Evolutionary conservation across 2,329 filamentous ascomycete genomes (phyloP).

Genomic region (Bipolaris zeicola): DNA sequence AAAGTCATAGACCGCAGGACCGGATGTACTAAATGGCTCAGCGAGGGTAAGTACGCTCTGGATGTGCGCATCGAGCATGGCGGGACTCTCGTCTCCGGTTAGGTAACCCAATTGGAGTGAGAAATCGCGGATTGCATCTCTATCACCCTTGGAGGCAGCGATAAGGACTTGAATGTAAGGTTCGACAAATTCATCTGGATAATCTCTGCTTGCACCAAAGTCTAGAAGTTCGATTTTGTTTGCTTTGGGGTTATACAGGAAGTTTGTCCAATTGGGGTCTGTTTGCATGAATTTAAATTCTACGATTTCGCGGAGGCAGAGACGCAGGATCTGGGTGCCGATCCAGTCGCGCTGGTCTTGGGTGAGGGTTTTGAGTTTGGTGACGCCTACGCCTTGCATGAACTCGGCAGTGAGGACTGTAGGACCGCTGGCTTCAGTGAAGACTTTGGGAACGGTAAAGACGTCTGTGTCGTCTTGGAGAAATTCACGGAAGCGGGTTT

Average conservation of each 20-base stretch:
- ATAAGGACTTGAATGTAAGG: constrained; percentile 81
- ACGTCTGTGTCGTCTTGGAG: constrained; percentile 74
- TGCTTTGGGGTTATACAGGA: constrained; percentile 78
- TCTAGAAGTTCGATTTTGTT: constrained; percentile 87
- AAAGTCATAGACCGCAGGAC: constrained; percentile 90
- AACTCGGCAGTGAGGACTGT: constrained; percentile 93
- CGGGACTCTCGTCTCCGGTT: constrained; percentile 82
- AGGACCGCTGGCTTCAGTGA: constrained; percentile 77
- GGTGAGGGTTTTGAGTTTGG: constrained; percentile 73
- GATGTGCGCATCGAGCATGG: constrained; percentile 92
- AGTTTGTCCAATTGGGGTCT: constrained; percentile 99
- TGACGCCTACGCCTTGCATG: constrained; percentile 85
- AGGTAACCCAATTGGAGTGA: constrained; percentile 86
- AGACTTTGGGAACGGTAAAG: constrained; percentile 81
- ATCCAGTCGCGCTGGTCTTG: constrained; percentile 95
- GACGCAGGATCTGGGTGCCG: constrained; percentile 86
- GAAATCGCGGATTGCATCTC: constrained; percentile 65
- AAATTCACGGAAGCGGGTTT: constrained; percentile 74
- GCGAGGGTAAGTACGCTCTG: constrained; percentile 86
- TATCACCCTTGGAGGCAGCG: constrained; percentile 76
- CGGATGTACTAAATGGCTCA: constrained; percentile 78
- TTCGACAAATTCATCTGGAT: constrained; percentile 76
- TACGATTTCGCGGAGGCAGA: constrained; percentile 89
- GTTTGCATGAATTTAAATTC: constrained; percentile 99
- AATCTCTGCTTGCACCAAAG: constrained; percentile 91